Base-by-base conservation (phyloP, 352 stramenopile genomes). In the Phytophthora quininea region DNA sequence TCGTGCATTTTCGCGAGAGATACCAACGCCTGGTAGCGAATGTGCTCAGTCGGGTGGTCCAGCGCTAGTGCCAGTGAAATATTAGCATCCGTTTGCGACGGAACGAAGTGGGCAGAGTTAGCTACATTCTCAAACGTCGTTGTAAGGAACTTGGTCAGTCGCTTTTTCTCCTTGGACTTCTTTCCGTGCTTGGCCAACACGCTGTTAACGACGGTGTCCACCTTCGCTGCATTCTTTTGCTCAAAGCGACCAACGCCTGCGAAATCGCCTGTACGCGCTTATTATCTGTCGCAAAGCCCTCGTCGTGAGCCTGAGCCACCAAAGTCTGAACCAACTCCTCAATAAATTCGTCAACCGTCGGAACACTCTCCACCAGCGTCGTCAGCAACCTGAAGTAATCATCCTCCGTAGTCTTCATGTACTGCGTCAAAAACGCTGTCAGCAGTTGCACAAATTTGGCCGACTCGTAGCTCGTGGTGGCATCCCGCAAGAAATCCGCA, bases 51-150 rank as follows among this genome's bases (percentile, higher is more conserved):
- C 47, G 86, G 80, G 54, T 95, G 87, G 59, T 96, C 89, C 14
- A 96, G 64, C 11, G 89, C 86, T 4, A 95, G 72, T 4, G 87
- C 77, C 6, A 96, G 59, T 6, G 87, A 94, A 31, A 85, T 95
- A 58, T 79, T 88, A n/a, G 82, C 82, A 50, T 90, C 77, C 4
- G 71, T 76, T 32, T 66, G 74, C 1, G 78, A 84, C 11, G 84
- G 83, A 53, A 95, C 61, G 66, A 93, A 95, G 58, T 92, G 84
- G 8, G 87, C 82, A 52, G 87, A 93, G 63, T 92, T 91, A 3
- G 87, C 74, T 7, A 95, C 73, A 40, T 84, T 82, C 19, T 80
- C 68, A 61, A 95, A 93, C 30, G 87, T 92, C 30, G 75, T 71
- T 19, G 77, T 74, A 11, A 95, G 37, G 58, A 95, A 95, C 57